These are phyloP conservation scores for Leptographium wingfieldii DNA, from an alignment of 2,329 filamentous ascomycete genomes.

Conservation along the genomic window DNA sequence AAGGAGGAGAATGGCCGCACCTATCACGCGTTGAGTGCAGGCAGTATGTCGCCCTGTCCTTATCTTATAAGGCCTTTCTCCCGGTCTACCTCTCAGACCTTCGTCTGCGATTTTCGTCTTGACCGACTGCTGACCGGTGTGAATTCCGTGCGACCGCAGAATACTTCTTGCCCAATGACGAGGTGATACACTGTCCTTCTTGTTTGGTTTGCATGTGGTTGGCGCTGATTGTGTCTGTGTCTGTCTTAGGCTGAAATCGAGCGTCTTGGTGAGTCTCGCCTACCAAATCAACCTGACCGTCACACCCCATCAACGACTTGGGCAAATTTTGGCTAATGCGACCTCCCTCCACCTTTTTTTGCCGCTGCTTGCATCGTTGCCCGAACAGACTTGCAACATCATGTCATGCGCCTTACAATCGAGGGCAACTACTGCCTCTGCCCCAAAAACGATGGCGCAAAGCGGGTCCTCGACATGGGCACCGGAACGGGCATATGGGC, in stretches of 20 bases:
- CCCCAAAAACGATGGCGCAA: slow-evolving; percentile 11
- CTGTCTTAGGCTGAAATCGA: slow-evolving; percentile 10
- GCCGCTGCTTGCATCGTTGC: no score
- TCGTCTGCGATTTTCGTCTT: no score
- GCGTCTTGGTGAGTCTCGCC: slow-evolving; percentile 10
- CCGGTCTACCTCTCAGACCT: no score
- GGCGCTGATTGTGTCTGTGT: background rate
- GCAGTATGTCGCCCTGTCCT: slow-evolving; percentile 9
- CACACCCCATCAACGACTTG: background rate
- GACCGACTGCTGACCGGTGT: background rate
- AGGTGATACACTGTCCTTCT: slow-evolving; percentile 4
- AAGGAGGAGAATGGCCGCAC: slow-evolving; percentile 15
- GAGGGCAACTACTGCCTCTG: slow-evolving; percentile 10
- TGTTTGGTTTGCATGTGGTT: background rate
- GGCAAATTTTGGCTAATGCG: background rate
- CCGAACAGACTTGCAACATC: slow-evolving; percentile 12
- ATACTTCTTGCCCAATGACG: slow-evolving; percentile 14
- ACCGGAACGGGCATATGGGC: slow-evolving; percentile 15
- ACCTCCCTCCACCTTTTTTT: background rate
- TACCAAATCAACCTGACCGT: background rate
- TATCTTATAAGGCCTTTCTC: background rate
- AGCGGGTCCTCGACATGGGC: slow-evolving; percentile 13
- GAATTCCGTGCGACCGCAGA: slow-evolving; percentile 4
- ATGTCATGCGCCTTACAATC: slow-evolving; percentile 12
- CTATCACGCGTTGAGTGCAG: slow-evolving; percentile 16